Evolutionary conservation across 2,329 filamentous ascomycete species (phyloP).

Genomic region (Stagonosporopsis tanaceti): DNA sequence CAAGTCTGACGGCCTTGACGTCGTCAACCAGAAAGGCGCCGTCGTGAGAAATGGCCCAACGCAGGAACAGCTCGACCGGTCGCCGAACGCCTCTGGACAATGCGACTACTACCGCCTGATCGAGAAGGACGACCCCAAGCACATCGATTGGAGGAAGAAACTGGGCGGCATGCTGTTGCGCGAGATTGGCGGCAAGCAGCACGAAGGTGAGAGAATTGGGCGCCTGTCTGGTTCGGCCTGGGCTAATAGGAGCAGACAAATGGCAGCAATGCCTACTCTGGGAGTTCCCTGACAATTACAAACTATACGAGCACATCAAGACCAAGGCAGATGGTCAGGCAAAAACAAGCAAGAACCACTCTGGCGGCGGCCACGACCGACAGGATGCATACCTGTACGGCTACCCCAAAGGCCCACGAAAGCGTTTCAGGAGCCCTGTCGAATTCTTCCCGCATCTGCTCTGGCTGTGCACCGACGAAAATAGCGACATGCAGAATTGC

Average conservation of each 20-base stretch:
- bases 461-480: constrained; percentile 63
- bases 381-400: constrained; percentile 69
- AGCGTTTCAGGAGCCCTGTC: constrained; percentile 65
- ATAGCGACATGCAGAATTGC: constrained; percentile 63
- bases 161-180: constrained; percentile 65
- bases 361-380: constrained; percentile 60
- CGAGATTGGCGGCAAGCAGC: constrained; percentile 53
- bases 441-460: constrained; percentile 68
- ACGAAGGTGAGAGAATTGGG: constrained; percentile 33
- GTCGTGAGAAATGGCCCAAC: constrained; percentile 62
- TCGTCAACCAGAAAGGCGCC: constrained; percentile 58
- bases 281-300: constrained; percentile 64
- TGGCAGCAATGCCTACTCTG: constrained; percentile 59
- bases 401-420: constrained; percentile 64
- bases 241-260: constrained; percentile 34
- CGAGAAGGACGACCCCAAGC: constrained; percentile 59
- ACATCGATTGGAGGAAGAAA: constrained; percentile 66
- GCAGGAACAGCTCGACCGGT: constrained; percentile 60
- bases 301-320: constrained; percentile 66
- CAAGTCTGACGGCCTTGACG: constrained; percentile 59
- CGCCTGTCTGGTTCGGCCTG: background rate
- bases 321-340: constrained; percentile 58
- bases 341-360: constrained; percentile 59
- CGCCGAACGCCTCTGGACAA: constrained; percentile 61
- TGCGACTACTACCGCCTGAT: constrained; percentile 64